phyloP scores from a whole-genome alignment of 2,329 filamentous ascomycete species.

The Aureobasidium zeae region DNA sequence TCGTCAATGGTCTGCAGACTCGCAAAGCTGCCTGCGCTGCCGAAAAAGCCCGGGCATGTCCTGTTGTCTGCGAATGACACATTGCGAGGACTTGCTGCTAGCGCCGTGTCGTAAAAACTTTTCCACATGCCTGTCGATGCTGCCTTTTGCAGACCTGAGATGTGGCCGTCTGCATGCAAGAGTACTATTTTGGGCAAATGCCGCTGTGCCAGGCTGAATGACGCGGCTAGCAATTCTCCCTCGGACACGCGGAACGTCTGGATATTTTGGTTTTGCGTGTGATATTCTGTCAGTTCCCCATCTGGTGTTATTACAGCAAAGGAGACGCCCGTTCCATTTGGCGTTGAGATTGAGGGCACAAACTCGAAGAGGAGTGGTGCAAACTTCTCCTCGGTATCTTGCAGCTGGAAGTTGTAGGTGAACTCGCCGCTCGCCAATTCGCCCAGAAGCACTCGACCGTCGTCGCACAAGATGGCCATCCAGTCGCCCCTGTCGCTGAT shows the following conservation, averaged over 20 bases:
- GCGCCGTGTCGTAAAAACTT: constrained; percentile 4
- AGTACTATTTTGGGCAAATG: constrained; percentile 9
- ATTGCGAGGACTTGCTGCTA: background rate
- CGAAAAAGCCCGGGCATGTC: background rate
- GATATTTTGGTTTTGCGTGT: constrained; percentile 33
- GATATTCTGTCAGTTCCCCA: constrained; percentile 53
- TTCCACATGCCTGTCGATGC: constrained; percentile 11
- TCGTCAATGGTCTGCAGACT: constrained; percentile 6
- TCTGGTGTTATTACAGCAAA: constrained; percentile 56
- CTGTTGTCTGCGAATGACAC: background rate
- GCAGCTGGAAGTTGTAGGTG: constrained; percentile 45
- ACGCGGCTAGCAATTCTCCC: constrained; percentile 15
- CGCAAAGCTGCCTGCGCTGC: too few relatives aligned
- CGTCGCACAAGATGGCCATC: constrained; percentile 56
- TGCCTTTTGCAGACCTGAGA: constrained; percentile 9
- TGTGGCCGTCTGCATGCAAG: constrained; percentile 1
- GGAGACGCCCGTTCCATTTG: constrained; percentile 27
- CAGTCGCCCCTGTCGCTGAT: constrained; percentile 56
- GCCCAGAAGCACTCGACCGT: constrained; percentile 54
- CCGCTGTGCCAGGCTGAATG: constrained; percentile 5
- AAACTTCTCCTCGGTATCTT: constrained; percentile 49
- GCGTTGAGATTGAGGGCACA: constrained; percentile 30
- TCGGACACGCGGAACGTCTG: constrained; percentile 19
- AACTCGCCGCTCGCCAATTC: constrained; percentile 49
- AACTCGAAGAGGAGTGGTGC: constrained; percentile 60